A percentile compares a stretch with the other conserved stretches of the same genome.
Evolutionary conservation across 345 rosid species (phyloP).

Genomic region (Lepidium aucheri): DNA sequence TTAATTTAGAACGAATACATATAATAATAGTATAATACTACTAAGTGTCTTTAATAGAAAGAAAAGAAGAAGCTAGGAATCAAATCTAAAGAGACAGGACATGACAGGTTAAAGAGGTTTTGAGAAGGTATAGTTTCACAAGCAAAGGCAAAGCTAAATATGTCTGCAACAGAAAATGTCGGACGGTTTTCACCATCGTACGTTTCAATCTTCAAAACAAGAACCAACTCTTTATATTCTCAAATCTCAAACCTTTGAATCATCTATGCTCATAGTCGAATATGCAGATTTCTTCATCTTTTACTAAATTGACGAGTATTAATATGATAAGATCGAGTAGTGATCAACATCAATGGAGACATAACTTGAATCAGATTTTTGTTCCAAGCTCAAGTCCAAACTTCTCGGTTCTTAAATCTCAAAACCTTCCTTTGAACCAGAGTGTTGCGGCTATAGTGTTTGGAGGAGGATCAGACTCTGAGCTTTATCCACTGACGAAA

Average conservation of each 20-base stretch:
- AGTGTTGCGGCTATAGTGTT: conserved; percentile 76
- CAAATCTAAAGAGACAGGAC: conserved; percentile 15
- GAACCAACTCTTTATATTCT: conserved; percentile 7
- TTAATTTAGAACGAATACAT: conserved; percentile 2
- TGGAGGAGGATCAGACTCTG: conserved; percentile 62
- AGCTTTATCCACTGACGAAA: conserved; percentile 68
- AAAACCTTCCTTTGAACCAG: conserved; percentile 41
- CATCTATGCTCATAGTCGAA: conserved; percentile 2
- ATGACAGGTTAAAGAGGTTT: conserved; percentile 19
- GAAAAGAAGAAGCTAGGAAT: conserved; percentile 22
- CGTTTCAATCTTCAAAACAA: conserved; percentile 8
- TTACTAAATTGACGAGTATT: conserved; percentile 10
- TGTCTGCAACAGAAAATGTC: conserved; percentile 29
- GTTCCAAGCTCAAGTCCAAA: conserved; percentile 22
- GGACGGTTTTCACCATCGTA: conserved; percentile 22
- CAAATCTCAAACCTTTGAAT: conserved; percentile 14
- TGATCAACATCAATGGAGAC: conserved; percentile 16
- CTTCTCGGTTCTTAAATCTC: conserved; percentile 27
- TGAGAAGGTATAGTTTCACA: conserved; percentile 20
- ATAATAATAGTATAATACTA: background rate
- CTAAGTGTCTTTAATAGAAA: background rate
- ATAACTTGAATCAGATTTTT: conserved; percentile 14
- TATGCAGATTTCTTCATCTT: conserved; percentile 22
- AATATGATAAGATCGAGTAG: conserved; percentile 10
- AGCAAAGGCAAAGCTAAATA: conserved; percentile 29